Percentiles rank a stretch among this genome's conserved stretches.
phyloP scores from a whole-genome alignment of 2,329 filamentous ascomycete genomes.

The Macrophomina phaseolina region DNA sequence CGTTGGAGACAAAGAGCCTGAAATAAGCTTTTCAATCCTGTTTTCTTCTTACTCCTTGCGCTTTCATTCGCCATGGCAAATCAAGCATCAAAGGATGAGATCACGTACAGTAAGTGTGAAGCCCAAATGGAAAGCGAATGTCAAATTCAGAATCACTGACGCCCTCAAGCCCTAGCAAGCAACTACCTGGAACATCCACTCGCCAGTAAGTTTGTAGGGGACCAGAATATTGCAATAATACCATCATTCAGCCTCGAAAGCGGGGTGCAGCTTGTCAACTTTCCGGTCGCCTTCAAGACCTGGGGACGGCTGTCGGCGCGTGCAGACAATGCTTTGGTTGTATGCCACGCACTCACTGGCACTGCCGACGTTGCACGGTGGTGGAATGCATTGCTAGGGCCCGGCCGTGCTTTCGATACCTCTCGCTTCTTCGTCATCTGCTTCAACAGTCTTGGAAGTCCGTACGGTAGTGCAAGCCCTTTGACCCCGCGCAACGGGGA shows the following conservation, averaged over 20 bases:
- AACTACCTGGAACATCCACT: too few relatives aligned
- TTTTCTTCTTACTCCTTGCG: too few relatives aligned
- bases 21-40: too few relatives aligned
- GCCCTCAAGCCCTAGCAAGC: too few relatives aligned
- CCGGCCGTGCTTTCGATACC: conserved; percentile 79
- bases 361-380: conserved; percentile 85
- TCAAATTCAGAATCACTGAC: too few relatives aligned
- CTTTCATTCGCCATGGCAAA: too few relatives aligned
- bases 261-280: conserved; percentile 80
- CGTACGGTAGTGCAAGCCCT: conserved; percentile 85
- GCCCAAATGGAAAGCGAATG: too few relatives aligned
- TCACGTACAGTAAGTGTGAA: too few relatives aligned
- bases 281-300: conserved; percentile 69
- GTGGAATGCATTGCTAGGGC: conserved; percentile 83
- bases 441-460: conserved; percentile 84
- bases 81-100: too few relatives aligned
- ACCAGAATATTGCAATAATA: conserved; percentile 85
- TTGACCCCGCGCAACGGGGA: conserved; percentile 88
- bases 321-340: conserved; percentile 68
- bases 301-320: conserved; percentile 62
- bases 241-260: conserved; percentile 93
- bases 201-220: too few relatives aligned
- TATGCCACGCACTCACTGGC: conserved; percentile 84
- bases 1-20: too few relatives aligned
- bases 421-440: conserved; percentile 85